Base-by-base conservation (phyloP, 768 basidiomycete genomes). In the Paxillus involutus region DNA sequence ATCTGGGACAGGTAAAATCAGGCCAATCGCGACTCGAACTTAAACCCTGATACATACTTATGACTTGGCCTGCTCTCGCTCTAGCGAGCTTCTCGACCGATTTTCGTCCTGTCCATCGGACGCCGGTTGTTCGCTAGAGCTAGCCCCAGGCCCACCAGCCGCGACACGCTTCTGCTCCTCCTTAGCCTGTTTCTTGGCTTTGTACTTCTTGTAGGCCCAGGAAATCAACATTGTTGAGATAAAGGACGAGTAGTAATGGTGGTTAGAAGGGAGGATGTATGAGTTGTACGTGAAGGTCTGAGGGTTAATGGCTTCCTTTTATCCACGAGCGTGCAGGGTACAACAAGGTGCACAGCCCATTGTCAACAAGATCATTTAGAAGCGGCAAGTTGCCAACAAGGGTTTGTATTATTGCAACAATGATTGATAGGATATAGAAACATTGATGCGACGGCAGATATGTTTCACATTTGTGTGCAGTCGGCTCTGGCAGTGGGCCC, bases 181-280 rank as follows among this genome's bases (percentile, higher is more conserved):
- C 51, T 59, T 61, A 45, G 53, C 58, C 24, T 51, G 50, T 44
- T 58, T 65, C 41, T 57, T 66, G 16, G 51, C 55, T 47, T 64
- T 64, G 63, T 69, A 67, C 57, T 65, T 67, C 29, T 67, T 59
- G 47, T 58, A 67, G 26, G 37, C 57, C 48, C 43, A 58, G 10
- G 24, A 1, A 19, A 65, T 13, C 0, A 67, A 0, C 64, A 57
- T 52, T 26, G 37, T 21, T 37, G 6, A 36, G 51, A 17, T 6
- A 8, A 47, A 45, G 30, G 17, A 13, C 13, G 24, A 12, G 26
- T 53, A 13, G 35, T 44, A 14, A n/a, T 4, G 51, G 19, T 21
- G 9, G 11, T 32, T 32, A 44, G 43, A n/a, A 44, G 47, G 17
- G 41, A 19, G 39, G 5, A 35, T 19, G 16, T 29, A 10, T 21